phyloP scores from a whole-genome alignment of 345 rosid species.

The Streptanthus diversifolius region DNA sequence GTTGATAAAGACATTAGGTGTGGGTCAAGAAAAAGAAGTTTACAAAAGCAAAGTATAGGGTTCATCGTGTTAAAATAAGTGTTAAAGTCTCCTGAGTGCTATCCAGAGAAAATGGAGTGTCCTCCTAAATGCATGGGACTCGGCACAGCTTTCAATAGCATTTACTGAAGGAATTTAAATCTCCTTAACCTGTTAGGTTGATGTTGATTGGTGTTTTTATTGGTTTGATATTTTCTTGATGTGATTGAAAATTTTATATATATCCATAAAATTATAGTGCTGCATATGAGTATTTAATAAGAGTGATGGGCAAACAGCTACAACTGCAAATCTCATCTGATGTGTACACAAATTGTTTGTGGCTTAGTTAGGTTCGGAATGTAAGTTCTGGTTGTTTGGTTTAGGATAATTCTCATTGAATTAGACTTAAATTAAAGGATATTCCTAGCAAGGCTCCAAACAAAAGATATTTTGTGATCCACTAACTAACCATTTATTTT shows the following conservation, averaged over 20 bases:
- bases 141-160: constrained; percentile 8
- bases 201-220: not conserved
- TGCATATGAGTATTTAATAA: not conserved
- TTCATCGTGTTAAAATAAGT: not conserved
- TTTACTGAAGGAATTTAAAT: not conserved
- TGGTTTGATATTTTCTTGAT: not conserved
- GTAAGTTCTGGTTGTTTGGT: not conserved
- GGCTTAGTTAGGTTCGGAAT: not conserved
- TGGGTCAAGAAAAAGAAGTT: not conserved
- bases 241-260: not conserved
- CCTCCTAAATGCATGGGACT: not conserved
- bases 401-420: not conserved
- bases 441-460: no score
- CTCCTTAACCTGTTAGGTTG: not conserved
- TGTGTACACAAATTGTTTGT: not conserved
- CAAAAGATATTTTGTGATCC: no score
- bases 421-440: not conserved
- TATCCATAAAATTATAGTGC: not conserved
- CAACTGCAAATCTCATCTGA: not conserved
- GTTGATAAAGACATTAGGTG: not conserved
- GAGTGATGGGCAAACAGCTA: not conserved
- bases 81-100: not conserved
- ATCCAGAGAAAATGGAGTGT: constrained; percentile 17
- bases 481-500: no score
- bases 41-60: constrained; percentile 6